Evolutionary conservation across 805 yeast species (phyloP), one percentile per base, ranked within the genome.

Genomic region (Wickerhamiella siamensis): DNA sequence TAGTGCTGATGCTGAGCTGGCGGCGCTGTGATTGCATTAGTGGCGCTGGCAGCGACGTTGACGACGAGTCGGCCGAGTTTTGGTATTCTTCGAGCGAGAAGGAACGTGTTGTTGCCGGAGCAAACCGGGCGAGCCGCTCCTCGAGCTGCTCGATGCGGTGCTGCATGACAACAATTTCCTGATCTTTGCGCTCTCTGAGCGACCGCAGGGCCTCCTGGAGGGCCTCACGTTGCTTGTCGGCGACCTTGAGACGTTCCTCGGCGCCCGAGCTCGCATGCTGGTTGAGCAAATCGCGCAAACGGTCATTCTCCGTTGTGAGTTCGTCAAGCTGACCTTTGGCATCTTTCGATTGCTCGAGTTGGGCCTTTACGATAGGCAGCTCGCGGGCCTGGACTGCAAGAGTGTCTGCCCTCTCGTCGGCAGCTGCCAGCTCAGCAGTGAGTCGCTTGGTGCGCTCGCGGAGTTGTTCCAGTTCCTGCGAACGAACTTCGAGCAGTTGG

Each of bases 141-240:
- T 55, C 58, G 21, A 58, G 50, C 39, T 50, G 53, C 32, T 52
- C 49, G 19, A 61, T 49, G 14, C 60, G 54, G 12, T 51, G 55
- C 15, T 44, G 47, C 21, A 53, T 38, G 26, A 55, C 54, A 21
- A 52, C 43, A 33, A 56, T 53, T 41, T 64, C 66, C 18, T 60
- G 58, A 42, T 58, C 63, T 40, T 62, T 60, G 27, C 66, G 57
- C 41, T 61, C 66, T 12, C 63, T 51, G 41, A 64, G 47, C 3
- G 66, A 52, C n/a, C 67, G 56, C 21, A 64, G 47, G 3, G 68
- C 64, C 36, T 61, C 62, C 39, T 64, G 58, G 20, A 64, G 51
- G 10, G 62, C 67, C 31, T 55, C 55, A 21, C 68, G 54, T 48
- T 64, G 68, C 9, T 54, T 54, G 36, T 53, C 57, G 19, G 60